These are phyloP conservation scores for Bassia scoparia DNA, from an alignment of 148 eudicot species.

Conservation along the genomic window DNA sequence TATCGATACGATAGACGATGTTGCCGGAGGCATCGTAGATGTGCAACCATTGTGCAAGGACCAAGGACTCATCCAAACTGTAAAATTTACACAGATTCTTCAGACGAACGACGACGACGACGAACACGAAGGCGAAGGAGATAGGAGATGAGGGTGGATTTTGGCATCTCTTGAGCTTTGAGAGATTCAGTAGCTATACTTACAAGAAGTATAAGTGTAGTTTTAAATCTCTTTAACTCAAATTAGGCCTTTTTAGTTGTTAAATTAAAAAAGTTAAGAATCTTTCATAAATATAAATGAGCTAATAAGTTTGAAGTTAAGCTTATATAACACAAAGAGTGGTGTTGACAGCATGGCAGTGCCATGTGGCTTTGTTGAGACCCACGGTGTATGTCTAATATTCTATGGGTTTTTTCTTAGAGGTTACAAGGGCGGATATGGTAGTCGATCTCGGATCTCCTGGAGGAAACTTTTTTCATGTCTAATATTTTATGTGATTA, in stretches of 20 bases:
- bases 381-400: constrained; percentile 6
- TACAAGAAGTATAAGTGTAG: not conserved
- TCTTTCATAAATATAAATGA: not conserved
- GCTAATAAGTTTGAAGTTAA: constrained; percentile 5
- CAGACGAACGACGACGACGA: not conserved
- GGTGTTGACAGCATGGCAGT: constrained; percentile 23
- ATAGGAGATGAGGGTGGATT: constrained; percentile 37
- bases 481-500: no score
- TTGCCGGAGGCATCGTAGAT: constrained; percentile 59
- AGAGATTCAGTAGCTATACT: not conserved
- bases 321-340: constrained; percentile 17
- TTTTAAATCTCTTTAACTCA: not conserved
- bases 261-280: not conserved
- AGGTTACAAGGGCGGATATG: no score
- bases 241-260: not conserved
- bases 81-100: constrained; percentile 42
- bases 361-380: not conserved
- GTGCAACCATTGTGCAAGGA: constrained; percentile 67
- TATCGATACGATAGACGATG: constrained; percentile 68
- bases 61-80: constrained; percentile 83
- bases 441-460: no score
- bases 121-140: constrained; percentile 8
- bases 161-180: constrained; percentile 25
- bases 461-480: no score
- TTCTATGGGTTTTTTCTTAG: no score